These are phyloP conservation scores for Plectosphaerella sp. DNA, from an alignment of 2,329 filamentous ascomycete genomes.

Conservation along the genomic window DNA sequence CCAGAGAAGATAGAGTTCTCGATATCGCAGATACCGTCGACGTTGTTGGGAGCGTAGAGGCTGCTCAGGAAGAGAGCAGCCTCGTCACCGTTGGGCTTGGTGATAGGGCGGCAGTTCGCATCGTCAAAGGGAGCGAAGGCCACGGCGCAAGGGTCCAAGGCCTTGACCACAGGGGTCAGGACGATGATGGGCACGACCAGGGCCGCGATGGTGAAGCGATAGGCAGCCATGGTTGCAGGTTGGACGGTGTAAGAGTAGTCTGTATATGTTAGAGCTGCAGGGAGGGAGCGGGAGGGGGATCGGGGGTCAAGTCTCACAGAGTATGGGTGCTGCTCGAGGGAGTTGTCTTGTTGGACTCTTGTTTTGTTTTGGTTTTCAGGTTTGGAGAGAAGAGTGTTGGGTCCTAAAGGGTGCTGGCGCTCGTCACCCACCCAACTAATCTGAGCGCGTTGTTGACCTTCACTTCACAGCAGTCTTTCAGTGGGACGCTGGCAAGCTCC, in stretches of 20 bases:
- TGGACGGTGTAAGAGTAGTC: neutral
- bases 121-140: neutral
- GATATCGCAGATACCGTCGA: neutral
- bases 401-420: too few species aligned
- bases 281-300: too few species aligned
- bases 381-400: too few species aligned
- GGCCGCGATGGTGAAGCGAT: neutral
- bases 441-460: too few species aligned
- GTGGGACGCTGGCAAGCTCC: too few species aligned
- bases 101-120: neutral
- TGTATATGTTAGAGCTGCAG: neutral
- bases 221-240: neutral
- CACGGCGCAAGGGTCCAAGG: neutral
- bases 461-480: too few species aligned
- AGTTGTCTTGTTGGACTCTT: too few species aligned
- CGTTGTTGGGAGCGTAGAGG: neutral
- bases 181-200: neutral
- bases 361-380: too few species aligned
- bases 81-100: constrained; percentile 17
- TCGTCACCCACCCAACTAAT: too few species aligned
- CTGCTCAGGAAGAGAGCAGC: constrained; percentile 14
- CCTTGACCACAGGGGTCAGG: neutral
- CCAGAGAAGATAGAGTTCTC: neutral
- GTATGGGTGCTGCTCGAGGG: too few species aligned
- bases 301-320: too few species aligned